phyloP scores from a whole-genome alignment of 148 eudicot species.

The Persicaria tinctoria region DNA sequence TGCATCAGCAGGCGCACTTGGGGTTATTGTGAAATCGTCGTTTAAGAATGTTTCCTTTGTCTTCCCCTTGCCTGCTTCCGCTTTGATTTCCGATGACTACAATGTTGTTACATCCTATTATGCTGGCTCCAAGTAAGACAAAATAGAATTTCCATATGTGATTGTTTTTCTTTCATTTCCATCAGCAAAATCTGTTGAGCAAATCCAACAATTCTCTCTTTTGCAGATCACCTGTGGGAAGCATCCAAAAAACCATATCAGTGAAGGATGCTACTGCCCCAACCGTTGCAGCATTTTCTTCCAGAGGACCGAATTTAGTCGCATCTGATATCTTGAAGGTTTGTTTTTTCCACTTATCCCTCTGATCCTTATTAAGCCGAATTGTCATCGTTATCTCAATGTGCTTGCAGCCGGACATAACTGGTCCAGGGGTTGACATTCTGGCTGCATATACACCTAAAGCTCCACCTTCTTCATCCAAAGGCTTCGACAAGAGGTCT shows the following conservation, averaged over 20 bases:
- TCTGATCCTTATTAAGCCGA: background rate
- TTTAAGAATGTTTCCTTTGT: background rate
- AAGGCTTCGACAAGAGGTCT: slow-evolving; percentile 14
- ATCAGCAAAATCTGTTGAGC: background rate
- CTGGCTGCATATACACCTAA: slow-evolving; percentile 46
- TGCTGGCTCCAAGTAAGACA: slow-evolving; percentile 21
- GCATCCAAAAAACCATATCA: slow-evolving; percentile 25
- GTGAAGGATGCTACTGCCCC: slow-evolving; percentile 26
- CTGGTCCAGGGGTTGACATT: slow-evolving; percentile 65
- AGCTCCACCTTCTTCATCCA: slow-evolving; percentile 8
- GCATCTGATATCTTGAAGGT: slow-evolving; percentile 30
- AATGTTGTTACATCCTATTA: slow-evolving; percentile 18
- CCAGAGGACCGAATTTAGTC: slow-evolving; percentile 27
- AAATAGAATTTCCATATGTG: background rate
- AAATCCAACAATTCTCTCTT: background rate
- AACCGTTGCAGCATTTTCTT: slow-evolving; percentile 25
- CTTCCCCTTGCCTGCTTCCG: slow-evolving; percentile 18
- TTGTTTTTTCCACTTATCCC: background rate
- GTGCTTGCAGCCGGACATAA: slow-evolving; percentile 50
- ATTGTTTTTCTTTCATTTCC: background rate
- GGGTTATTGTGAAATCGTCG: background rate
- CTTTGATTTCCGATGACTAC: background rate
- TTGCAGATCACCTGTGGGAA: slow-evolving; percentile 22
- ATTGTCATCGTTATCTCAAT: background rate
- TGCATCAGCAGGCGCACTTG: slow-evolving; percentile 14